Conservation (phyloP, 129 eudicot genomes). For the carrot (Daucus carota) region DH1_v3.0 NC_030383.2:56597001-56597500, state of each 20-base stretch:
- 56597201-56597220: conserved; percentile 77
- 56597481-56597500: conserved; percentile 71
- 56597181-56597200: conserved; percentile 69
- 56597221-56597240: conserved; percentile 61
- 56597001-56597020: not conserved
- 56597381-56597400: conserved; percentile 48
- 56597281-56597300: conserved; percentile 85
- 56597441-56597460: conserved; percentile 57
- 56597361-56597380: conserved; percentile 80
- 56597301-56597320: conserved; percentile 89
- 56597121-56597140: conserved; percentile 57
- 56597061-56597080: not conserved
- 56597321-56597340: conserved; percentile 43
- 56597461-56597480: conserved; percentile 69
- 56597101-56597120: conserved; percentile 91
- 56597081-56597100: conserved; percentile 16
- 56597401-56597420: conserved; percentile 89
- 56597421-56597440: conserved; percentile 92
- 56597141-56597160: conserved; percentile 70
- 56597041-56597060: not conserved
- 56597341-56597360: conserved; percentile 47
- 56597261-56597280: conserved; percentile 69
- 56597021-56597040: not conserved
- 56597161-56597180: conserved; percentile 62
- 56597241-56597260: conserved; percentile 40